Evolutionary conservation across 225 moss, liverwort and hornwort genomes (phyloP).

Genomic region (Thuidium tamariscinum): DNA sequence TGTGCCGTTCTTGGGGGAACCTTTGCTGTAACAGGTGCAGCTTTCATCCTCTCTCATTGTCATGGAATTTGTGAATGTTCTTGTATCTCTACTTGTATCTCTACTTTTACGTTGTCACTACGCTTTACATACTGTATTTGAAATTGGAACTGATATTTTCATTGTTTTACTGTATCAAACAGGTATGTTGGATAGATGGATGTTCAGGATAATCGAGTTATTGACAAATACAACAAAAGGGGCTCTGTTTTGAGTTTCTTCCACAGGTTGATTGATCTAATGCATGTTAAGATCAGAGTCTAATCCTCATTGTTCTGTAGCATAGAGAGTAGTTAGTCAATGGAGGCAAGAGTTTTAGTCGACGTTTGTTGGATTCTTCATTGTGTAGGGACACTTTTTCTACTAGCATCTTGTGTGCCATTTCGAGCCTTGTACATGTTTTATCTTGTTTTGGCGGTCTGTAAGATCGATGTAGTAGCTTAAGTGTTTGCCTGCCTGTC

Average conservation of each 20-base stretch:
- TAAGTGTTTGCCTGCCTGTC: neutral
- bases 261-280: neutral
- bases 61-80: neutral
- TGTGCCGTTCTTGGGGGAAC: constrained; percentile 93
- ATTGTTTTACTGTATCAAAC: constrained; percentile 1
- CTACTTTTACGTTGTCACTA: neutral
- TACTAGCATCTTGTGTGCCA: constrained; percentile 3
- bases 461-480: constrained; percentile 5
- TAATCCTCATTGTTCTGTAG: constrained; percentile 11
- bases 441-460: constrained; percentile 7
- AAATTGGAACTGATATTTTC: constrained; percentile 2
- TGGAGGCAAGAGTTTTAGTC: constrained; percentile 5
- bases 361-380: constrained; percentile 1
- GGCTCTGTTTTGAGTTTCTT: constrained; percentile 25
- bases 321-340: constrained; percentile 12
- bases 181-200: constrained; percentile 98
- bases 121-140: neutral
- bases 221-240: constrained; percentile 26
- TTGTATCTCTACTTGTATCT: neutral
- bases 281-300: neutral
- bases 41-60: neutral
- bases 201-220: constrained; percentile 62
- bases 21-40: constrained; percentile 82
- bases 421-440: constrained; percentile 27
- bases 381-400: neutral